Evolutionary conservation across 139 green algal species (phyloP).

Genomic region (Chlamydomonas eustigma): DNA sequence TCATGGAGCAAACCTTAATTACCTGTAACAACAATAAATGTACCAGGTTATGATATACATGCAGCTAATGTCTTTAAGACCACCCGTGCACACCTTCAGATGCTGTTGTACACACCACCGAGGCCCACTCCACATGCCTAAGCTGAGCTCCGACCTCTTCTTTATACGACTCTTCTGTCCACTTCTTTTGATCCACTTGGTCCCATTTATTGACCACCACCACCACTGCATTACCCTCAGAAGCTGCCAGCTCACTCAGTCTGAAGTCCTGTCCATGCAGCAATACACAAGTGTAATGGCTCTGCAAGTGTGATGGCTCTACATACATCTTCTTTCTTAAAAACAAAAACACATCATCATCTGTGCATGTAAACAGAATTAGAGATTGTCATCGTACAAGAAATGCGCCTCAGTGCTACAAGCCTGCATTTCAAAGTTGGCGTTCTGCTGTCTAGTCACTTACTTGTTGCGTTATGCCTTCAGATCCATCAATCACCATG

Average conservation of each 20-base stretch:
- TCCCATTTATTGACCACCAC: slow-evolving; percentile 99
- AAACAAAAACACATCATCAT: too few relatives aligned
- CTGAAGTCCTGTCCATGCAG: slow-evolving; percentile 64
- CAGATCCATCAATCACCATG: slow-evolving; percentile 84
- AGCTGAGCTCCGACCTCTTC: slow-evolving; percentile 72
- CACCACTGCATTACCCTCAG: slow-evolving; percentile 82
- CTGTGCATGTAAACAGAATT: too few relatives aligned
- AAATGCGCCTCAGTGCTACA: too few relatives aligned
- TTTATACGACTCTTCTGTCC: slow-evolving; percentile 41
- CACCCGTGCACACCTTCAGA: slow-evolving; percentile 49
- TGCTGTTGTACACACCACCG: slow-evolving; percentile 83
- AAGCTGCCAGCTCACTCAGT: slow-evolving; percentile 52
- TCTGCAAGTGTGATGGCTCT: too few relatives aligned
- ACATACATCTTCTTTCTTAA: too few relatives aligned
- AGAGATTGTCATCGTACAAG: too few relatives aligned
- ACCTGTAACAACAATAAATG: too few relatives aligned
- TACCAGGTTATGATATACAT: too few relatives aligned
- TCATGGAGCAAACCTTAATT: too few relatives aligned
- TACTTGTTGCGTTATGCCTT: slow-evolving; percentile 80
- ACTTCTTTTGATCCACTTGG: slow-evolving; percentile 46
- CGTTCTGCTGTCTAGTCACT: too few relatives aligned
- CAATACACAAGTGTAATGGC: too few relatives aligned
- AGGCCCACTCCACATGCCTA: slow-evolving; percentile 80
- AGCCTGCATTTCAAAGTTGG: background rate
- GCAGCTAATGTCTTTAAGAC: too few relatives aligned